These are phyloP conservation scores for Suillus occidentalis DNA, from an alignment of 768 basidiomycete species.

Conservation along the genomic window DNA sequence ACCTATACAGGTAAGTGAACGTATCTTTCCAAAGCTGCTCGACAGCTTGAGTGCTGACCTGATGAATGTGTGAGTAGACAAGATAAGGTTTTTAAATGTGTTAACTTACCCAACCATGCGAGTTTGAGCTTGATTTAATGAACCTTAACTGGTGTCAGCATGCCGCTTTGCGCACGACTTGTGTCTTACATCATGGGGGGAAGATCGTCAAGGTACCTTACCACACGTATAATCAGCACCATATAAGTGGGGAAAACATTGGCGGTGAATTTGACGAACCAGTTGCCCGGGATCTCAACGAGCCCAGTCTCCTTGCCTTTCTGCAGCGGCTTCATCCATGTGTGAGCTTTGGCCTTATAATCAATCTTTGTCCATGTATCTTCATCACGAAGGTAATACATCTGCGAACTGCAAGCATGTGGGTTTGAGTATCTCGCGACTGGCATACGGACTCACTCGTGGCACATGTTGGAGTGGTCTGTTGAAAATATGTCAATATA, in stretches of 20 bases:
- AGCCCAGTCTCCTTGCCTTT: conserved; percentile 64
- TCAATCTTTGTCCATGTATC: conserved; percentile 77
- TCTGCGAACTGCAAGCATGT: conserved; percentile 45
- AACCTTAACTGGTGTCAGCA: conserved; percentile 45
- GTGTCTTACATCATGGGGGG: conserved; percentile 65
- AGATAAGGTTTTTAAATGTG: background rate
- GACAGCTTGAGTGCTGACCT: conserved; percentile 66
- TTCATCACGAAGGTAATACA: conserved; percentile 66
- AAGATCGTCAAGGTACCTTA: conserved; percentile 70
- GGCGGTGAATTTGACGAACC: conserved; percentile 37
- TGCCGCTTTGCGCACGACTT: background rate
- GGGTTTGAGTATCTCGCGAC: background rate
- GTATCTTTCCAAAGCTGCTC: conserved; percentile 78
- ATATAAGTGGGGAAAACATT: background rate
- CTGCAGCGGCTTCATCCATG: conserved; percentile 75
- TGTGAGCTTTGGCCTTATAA: conserved; percentile 53
- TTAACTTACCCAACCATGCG: conserved; percentile 63
- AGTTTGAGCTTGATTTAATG: conserved; percentile 64
- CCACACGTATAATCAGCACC: background rate
- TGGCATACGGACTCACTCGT: conserved; percentile 37
- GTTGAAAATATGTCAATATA: conserved; percentile 10
- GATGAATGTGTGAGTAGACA: background rate
- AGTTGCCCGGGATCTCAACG: conserved; percentile 68
- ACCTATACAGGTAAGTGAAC: conserved; percentile 69
- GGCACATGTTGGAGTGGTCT: conserved; percentile 62